These are phyloP conservation scores for Saccharomyces paradoxus DNA, from an alignment of 805 yeast species.

Conservation along the genomic window DNA sequence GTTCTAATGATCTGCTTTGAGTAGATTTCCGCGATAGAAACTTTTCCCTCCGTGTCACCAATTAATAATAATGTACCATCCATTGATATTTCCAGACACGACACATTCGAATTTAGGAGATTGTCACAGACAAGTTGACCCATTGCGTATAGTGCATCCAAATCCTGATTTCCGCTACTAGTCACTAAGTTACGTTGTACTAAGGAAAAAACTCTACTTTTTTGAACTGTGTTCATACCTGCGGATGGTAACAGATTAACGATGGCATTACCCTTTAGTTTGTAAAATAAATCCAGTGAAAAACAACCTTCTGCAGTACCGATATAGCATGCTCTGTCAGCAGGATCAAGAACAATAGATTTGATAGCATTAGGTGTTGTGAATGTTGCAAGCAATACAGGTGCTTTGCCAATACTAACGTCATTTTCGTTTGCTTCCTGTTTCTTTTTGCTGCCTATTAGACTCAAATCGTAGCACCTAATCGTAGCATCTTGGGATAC, in stretches of 20 bases:
- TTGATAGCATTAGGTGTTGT: constrained; percentile 54
- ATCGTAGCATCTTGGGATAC: constrained; percentile 69
- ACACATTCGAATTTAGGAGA: constrained; percentile 32
- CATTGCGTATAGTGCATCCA: constrained; percentile 16
- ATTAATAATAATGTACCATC: constrained; percentile 69
- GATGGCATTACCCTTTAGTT: constrained; percentile 33
- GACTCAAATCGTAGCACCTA: constrained; percentile 53
- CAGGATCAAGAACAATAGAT: constrained; percentile 63
- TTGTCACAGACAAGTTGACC: constrained; percentile 23
- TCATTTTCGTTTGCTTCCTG: constrained; percentile 24
- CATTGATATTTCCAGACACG: constrained; percentile 50
- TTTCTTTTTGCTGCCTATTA: constrained; percentile 12
- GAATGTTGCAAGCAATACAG: constrained; percentile 54
- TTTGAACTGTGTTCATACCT: constrained; percentile 38
- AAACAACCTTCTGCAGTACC: constrained; percentile 56
- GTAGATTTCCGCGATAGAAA: constrained; percentile 57
- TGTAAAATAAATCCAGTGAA: constrained; percentile 23
- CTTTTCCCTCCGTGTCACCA: constrained; percentile 68
- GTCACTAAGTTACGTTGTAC: constrained; percentile 28
- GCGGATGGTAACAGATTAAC: constrained; percentile 38
- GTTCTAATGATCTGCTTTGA: constrained; percentile 61
- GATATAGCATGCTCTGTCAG: constrained; percentile 62
- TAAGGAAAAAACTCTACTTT: constrained; percentile 36
- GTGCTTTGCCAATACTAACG: constrained; percentile 3
- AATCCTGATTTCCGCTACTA: constrained; percentile 31